A percentile compares a stretch with the other conserved stretches of the same genome.
Evolutionary conservation across 768 basidiomycete species (phyloP).

Genomic region (Udeniomyces megalosporus): DNA sequence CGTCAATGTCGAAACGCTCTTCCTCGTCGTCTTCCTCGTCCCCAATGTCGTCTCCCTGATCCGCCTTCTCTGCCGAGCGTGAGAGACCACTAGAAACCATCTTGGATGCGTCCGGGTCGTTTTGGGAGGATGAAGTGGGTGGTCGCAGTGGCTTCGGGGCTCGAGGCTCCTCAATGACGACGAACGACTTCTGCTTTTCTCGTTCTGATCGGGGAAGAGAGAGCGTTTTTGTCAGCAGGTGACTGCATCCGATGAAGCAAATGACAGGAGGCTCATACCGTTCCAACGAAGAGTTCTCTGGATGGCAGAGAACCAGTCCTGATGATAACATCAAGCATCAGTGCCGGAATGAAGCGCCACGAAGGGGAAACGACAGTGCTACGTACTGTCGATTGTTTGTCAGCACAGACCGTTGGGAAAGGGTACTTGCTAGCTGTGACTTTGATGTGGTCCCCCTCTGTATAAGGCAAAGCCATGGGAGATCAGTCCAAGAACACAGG

Average conservation of each 20-base stretch:
- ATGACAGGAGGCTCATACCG: too few relatives aligned
- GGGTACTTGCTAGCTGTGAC: conserved; percentile 93
- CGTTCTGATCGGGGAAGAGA: background rate
- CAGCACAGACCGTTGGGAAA: conserved; percentile 94
- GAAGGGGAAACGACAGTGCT: background rate
- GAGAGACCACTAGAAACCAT: too few relatives aligned
- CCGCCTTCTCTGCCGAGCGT: conserved; percentile 13
- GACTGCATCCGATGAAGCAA: too few relatives aligned
- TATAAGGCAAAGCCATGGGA: background rate
- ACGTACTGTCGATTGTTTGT: conserved; percentile 65
- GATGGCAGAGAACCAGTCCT: conserved; percentile 94
- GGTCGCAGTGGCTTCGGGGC: conserved; percentile 11
- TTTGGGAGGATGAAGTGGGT: background rate
- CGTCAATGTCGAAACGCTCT: conserved; percentile 84
- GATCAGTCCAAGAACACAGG: background rate
- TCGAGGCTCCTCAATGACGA: conserved; percentile 83
- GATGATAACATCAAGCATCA: background rate
- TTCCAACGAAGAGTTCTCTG: conserved; percentile 97
- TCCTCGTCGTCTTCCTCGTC: conserved; percentile 45
- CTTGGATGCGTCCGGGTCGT: background rate
- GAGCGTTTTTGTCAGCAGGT: background rate
- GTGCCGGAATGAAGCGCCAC: background rate
- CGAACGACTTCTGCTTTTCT: conserved; percentile 95
- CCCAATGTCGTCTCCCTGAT: conserved; percentile 35
- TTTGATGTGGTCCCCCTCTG: conserved; percentile 99